phyloP scores from a whole-genome alignment of 192 early-diverging fungal genomes.

The Coemansia sp. region DNA sequence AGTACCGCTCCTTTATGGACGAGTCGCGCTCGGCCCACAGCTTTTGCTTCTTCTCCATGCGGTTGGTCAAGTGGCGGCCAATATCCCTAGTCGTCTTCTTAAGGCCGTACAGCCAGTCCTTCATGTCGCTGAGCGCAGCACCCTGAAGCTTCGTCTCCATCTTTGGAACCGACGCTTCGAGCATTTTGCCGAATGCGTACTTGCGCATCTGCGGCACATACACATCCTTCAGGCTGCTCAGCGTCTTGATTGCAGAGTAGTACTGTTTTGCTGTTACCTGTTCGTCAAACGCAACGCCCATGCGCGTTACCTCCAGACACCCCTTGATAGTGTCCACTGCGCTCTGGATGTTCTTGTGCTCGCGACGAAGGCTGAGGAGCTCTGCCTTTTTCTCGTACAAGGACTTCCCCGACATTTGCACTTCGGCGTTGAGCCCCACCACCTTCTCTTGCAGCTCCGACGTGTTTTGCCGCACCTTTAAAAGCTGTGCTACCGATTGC shows the following conservation, averaged over 20 bases:
- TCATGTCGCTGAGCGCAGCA: constrained; percentile 82
- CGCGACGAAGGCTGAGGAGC: constrained; percentile 68
- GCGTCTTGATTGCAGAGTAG: constrained; percentile 87
- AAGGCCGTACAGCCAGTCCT: constrained; percentile 88
- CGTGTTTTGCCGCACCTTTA: constrained; percentile 90
- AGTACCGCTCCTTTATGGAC: constrained; percentile 38
- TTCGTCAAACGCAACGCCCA: constrained; percentile 77
- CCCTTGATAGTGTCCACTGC: constrained; percentile 76
- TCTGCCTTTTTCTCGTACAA: constrained; percentile 77
- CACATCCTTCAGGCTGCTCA: constrained; percentile 77
- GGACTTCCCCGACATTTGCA: constrained; percentile 78
- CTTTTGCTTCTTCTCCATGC: constrained; percentile 69
- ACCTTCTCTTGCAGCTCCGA: constrained; percentile 83
- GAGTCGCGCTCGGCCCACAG: constrained; percentile 50
- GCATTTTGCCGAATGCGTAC: constrained; percentile 81
- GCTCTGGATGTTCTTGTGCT: constrained; percentile 84
- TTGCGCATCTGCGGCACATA: constrained; percentile 72
- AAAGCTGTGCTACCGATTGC: constrained; percentile 90
- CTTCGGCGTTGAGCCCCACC: constrained; percentile 76
- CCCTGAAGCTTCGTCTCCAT: constrained; percentile 86
- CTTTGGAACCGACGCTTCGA: constrained; percentile 84
- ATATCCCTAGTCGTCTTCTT: constrained; percentile 77
- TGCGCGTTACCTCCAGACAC: constrained; percentile 85
- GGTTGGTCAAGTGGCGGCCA: constrained; percentile 80
- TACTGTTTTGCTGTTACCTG: constrained; percentile 82